A percentile compares a stretch with the other conserved stretches of the same genome.
phyloP scores from a whole-genome alignment of 768 basidiomycete species.

The Boletellus sp. region DNA sequence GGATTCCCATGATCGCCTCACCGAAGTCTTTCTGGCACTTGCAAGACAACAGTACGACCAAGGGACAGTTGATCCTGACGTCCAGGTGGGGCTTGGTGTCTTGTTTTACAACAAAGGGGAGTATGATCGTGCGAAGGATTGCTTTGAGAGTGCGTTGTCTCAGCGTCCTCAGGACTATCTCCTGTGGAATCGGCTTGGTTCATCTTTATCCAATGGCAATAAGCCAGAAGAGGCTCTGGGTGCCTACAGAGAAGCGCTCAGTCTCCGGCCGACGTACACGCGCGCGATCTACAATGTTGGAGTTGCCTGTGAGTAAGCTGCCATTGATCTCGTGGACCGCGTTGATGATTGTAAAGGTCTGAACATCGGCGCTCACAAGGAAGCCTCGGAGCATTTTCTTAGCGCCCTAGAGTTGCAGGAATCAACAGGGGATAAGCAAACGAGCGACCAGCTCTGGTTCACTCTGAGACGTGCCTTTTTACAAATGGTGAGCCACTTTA shows the following conservation, averaged over 20 bases:
- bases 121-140: constrained; percentile 89
- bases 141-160: constrained; percentile 85
- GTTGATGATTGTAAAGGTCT: constrained; percentile 53
- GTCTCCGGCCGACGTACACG: constrained; percentile 90
- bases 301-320: constrained; percentile 78
- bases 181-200: constrained; percentile 94
- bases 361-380: constrained; percentile 92
- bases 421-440: constrained; percentile 56
- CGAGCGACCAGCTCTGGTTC: constrained; percentile 84
- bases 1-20: constrained; percentile 77
- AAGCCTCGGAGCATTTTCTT: constrained; percentile 94
- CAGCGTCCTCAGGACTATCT: constrained; percentile 88
- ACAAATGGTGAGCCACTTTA: constrained; percentile 56
- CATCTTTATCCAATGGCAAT: constrained; percentile 89
- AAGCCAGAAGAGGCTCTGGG: constrained; percentile 92
- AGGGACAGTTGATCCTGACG: constrained; percentile 76
- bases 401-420: constrained; percentile 81
- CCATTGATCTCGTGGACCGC: neutral
- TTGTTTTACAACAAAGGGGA: constrained; percentile 86
- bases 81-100: constrained; percentile 91
- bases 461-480: constrained; percentile 81
- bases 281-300: constrained; percentile 97
- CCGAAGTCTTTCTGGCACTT: constrained; percentile 76
- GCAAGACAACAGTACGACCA: constrained; percentile 79
- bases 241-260: constrained; percentile 86